These are phyloP conservation scores for Xylaria sp. DNA, from an alignment of 2,329 filamentous ascomycete genomes.

Conservation along the genomic window DNA sequence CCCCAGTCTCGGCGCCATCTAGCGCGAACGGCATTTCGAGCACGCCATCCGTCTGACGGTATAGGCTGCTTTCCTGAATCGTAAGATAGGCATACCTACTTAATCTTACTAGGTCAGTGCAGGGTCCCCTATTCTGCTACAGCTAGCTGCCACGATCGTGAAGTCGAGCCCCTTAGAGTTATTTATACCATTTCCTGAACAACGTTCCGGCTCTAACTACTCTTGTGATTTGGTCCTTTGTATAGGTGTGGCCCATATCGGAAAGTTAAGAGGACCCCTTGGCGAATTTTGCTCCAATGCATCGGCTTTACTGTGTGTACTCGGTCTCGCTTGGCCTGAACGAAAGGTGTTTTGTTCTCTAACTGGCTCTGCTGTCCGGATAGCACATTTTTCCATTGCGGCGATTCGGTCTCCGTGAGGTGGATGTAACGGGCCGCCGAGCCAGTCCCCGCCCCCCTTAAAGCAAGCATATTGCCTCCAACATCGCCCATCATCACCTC, in stretches of 20 bases:
- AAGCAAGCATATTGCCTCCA: slow-evolving; percentile 15
- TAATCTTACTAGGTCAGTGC: slow-evolving; percentile 21
- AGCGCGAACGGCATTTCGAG: slow-evolving; percentile 30
- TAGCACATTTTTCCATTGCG: slow-evolving; percentile 7
- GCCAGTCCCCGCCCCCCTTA: slow-evolving; percentile 15
- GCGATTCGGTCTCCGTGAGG: slow-evolving; percentile 23
- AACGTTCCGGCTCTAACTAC: too few species aligned
- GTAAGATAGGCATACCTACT: slow-evolving; percentile 6
- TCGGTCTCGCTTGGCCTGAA: too few species aligned
- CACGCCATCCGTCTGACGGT: slow-evolving; percentile 17
- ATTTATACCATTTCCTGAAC: too few species aligned
- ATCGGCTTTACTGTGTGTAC: too few species aligned
- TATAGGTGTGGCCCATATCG: too few species aligned
- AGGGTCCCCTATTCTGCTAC: too few species aligned
- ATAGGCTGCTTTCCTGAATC: slow-evolving; percentile 5
- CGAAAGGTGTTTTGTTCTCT: too few species aligned
- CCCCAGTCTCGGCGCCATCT: slow-evolving; percentile 31
- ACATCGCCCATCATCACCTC: slow-evolving; percentile 13
- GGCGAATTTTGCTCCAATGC: too few species aligned
- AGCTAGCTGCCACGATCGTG: too few species aligned
- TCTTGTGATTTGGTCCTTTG: too few species aligned
- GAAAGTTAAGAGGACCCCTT: too few species aligned
- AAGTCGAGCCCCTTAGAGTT: too few species aligned
- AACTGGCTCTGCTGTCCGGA: background rate
- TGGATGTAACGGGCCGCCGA: slow-evolving; percentile 26